phyloP scores from a whole-genome alignment of 129 eudicot species.

The Logfia minima region DNA sequence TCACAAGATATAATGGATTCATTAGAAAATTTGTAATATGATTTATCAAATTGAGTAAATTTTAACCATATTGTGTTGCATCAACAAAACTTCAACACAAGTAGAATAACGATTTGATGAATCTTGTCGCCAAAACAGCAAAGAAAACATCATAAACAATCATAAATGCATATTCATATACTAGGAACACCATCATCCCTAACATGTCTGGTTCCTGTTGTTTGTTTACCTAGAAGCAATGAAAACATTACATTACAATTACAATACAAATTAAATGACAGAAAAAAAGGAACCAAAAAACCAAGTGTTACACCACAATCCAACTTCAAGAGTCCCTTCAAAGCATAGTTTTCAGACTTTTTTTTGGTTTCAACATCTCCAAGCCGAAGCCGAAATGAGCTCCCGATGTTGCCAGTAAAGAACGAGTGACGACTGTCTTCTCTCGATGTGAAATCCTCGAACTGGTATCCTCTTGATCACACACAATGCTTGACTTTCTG shows the following conservation, averaged over 20 bases:
- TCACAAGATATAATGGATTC: neutral
- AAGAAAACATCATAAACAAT: constrained; percentile 22
- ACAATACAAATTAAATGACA: constrained; percentile 23
- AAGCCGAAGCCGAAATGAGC: constrained; percentile 69
- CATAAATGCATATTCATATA: constrained; percentile 24
- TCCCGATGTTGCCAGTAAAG: constrained; percentile 69
- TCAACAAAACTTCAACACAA: constrained; percentile 5
- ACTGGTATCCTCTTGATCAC: constrained; percentile 65
- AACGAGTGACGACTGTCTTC: constrained; percentile 63
- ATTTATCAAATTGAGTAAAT: neutral
- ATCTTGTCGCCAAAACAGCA: constrained; percentile 14
- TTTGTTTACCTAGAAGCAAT: constrained; percentile 22
- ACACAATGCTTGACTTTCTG: constrained; percentile 68
- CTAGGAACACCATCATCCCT: constrained; percentile 23
- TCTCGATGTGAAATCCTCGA: constrained; percentile 67
- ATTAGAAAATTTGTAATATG: neutral
- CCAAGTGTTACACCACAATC: constrained; percentile 19
- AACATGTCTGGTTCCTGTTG: constrained; percentile 31
- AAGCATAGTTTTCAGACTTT: no score
- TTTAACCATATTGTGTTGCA: no score
- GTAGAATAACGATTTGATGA: constrained; percentile 5
- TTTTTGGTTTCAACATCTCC: constrained; percentile 46
- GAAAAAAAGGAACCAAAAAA: neutral
- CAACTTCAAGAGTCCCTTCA: constrained; percentile 22
- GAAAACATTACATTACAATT: constrained; percentile 25